These are phyloP conservation scores for Ilyonectria mors-panacis DNA, from an alignment of 2,329 filamentous ascomycete species.

Conservation along the genomic window DNA sequence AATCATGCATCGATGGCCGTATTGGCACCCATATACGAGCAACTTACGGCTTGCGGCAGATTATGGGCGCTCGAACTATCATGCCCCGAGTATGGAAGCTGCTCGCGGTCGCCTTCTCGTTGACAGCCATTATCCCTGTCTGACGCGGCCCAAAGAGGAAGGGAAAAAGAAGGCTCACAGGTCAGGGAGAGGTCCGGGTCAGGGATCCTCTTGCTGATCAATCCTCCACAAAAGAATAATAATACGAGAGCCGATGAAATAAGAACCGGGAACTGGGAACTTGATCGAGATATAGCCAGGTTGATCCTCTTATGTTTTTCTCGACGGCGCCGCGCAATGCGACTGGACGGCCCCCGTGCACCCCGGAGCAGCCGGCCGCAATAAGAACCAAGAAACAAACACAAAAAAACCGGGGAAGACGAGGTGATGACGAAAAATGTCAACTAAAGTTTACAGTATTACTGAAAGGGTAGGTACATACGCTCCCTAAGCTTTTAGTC, in stretches of 20 bases:
- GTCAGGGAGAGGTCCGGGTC: not conserved
- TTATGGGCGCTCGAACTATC: not conserved
- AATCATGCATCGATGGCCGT: not conserved
- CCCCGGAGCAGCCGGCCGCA: not conserved
- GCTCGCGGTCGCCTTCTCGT: not conserved
- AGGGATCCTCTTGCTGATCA: slow-evolving; percentile 20
- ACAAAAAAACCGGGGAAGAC: not conserved
- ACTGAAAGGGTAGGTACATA: not conserved
- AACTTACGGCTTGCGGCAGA: not conserved
- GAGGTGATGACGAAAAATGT: not conserved
- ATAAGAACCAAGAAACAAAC: not conserved
- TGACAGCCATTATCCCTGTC: slow-evolving; percentile 19
- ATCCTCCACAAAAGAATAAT: slow-evolving; percentile 5
- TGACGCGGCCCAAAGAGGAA: not conserved
- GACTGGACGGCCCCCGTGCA: slow-evolving; percentile 2
- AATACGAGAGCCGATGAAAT: slow-evolving; percentile 1
- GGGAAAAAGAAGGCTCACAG: slow-evolving; percentile 10
- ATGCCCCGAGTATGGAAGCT: not conserved
- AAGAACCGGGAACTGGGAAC: slow-evolving; percentile 8
- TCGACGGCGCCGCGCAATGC: not conserved
- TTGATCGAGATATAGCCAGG: slow-evolving; percentile 14
- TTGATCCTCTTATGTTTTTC: slow-evolving; percentile 5
- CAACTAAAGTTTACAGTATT: not conserved
- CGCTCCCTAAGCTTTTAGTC: not conserved
- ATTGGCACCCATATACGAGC: not conserved